Conservation (phyloP, 129 eudicot species). For the Artemisia argyi region DNA sequence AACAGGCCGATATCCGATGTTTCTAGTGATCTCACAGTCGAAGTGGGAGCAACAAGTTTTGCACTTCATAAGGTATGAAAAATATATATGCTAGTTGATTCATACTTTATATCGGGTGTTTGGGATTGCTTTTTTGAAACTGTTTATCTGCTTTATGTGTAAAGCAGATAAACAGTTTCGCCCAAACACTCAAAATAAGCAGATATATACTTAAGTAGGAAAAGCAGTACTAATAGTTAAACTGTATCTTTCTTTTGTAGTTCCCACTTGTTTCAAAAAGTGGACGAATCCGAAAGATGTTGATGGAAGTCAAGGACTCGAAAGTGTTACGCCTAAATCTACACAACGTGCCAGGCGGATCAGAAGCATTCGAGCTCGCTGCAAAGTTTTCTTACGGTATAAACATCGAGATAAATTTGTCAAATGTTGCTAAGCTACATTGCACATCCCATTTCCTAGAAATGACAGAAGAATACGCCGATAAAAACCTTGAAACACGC, state of each 20-base stretch:
- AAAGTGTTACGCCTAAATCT: constrained; percentile 60
- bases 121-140: background rate
- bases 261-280: constrained; percentile 92
- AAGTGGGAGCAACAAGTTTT: constrained; percentile 77
- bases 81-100: background rate
- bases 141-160: too few species aligned
- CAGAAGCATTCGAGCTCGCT: constrained; percentile 85
- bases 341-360: constrained; percentile 76
- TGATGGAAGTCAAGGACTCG: constrained; percentile 75
- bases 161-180: too few species aligned
- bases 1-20: constrained; percentile 99
- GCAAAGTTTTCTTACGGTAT: constrained; percentile 94
- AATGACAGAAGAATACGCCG: constrained; percentile 85
- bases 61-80: constrained; percentile 87
- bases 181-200: too few species aligned
- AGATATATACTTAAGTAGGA: too few species aligned
- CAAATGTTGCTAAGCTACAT: constrained; percentile 77
- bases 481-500: constrained; percentile 64
- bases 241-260: constrained; percentile 40
- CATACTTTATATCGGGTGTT: background rate
- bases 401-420: constrained; percentile 69
- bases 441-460: constrained; percentile 78
- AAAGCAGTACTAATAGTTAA: background rate
- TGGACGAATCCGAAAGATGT: constrained; percentile 73
- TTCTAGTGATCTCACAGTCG: constrained; percentile 88